phyloP scores from a whole-genome alignment of 805 yeast species.

The Diddensiella transvaalensis region DNA sequence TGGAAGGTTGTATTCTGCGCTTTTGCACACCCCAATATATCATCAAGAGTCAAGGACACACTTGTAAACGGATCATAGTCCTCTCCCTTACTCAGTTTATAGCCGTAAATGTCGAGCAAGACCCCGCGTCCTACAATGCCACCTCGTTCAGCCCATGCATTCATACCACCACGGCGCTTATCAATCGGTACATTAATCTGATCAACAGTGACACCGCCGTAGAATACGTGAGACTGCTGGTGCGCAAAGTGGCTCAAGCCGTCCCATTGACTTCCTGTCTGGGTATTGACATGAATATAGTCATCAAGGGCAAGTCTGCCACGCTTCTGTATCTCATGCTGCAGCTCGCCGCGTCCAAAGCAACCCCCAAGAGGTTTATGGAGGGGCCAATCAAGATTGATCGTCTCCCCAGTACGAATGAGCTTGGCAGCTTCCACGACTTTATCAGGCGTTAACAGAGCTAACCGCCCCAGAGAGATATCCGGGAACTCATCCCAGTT shows the following conservation, averaged over 20 bases:
- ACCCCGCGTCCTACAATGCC: constrained; percentile 27
- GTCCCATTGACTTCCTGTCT: constrained; percentile 26
- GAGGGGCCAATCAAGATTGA: constrained; percentile 13
- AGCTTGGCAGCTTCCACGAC: constrained; percentile 11
- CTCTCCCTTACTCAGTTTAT: constrained; percentile 19
- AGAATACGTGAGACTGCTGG: constrained; percentile 14
- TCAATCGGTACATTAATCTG: constrained; percentile 13
- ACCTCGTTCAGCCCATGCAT: constrained; percentile 22
- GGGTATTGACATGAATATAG: constrained; percentile 22
- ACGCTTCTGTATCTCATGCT: constrained; percentile 4
- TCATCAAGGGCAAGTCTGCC: constrained; percentile 18
- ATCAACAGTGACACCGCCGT: constrained; percentile 14
- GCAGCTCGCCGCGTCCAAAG: constrained; percentile 11
- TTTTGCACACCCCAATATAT: constrained; percentile 19
- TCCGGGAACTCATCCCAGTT: constrained; percentile 10
- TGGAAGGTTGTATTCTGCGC: constrained; percentile 17
- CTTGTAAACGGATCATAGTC: constrained; percentile 13
- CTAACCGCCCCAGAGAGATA: constrained; percentile 7
- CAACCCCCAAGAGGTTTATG: constrained; percentile 15
- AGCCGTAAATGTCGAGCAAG: constrained; percentile 20
- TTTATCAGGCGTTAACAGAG: constrained; percentile 13
- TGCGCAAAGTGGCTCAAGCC: constrained; percentile 25
- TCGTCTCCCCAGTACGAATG: constrained; percentile 4
- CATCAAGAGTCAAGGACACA: constrained; percentile 16
- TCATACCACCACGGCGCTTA: constrained; percentile 4